Evolutionary conservation across 208 protist species (phyloP), one percentile per base, ranked within the genome.

Genomic region (Phytomonas sp.): DNA sequence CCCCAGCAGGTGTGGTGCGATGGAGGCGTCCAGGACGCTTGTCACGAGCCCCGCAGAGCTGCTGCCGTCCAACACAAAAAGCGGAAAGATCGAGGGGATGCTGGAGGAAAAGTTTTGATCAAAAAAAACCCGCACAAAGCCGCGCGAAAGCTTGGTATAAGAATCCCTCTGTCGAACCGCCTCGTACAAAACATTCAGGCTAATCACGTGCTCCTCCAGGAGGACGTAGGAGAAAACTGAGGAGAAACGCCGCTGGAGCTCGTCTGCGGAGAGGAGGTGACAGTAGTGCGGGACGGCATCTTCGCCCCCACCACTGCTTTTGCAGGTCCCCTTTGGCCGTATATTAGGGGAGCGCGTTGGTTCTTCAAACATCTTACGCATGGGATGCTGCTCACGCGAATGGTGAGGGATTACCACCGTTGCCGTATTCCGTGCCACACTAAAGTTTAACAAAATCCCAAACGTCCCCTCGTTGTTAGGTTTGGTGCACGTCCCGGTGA

Each of bases 51-150:
- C 91, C 60, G 82, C 86, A 12, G 86, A 73, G 71, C 79, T 83
- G 72, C 86, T 87, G 71, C 91, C 91, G 75, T 96, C 91, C 11
- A 96, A 69, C 26, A 94, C 80, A 36, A 83, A 91, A 45, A 96
- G 77, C 7, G 91, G 91, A 34, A 96, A 94, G 12, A 94, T 91
- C 26, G 83, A 84, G 52, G 83, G 80, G 45, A 93, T 80, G 42
- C 78, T 75, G 32, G 79, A 75, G 37, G 72, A 60, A 69, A 84
- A 83, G 16, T 73, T 32, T 49, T 83, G 66, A 74, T 64, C 83
- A 0, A 82, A 37, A 80, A 93, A 94, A 26, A 97, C 79, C n/a
- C 89, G 88, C 69, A 97, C 89, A 70, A 93, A 97, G 12, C 92
- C 92, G 66, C 86, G 88, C 10, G 85, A 84, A 63, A 88, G 82